Evolutionary conservation across 306 rosid species (phyloP).

Genomic region (Cicer bijugum): DNA sequence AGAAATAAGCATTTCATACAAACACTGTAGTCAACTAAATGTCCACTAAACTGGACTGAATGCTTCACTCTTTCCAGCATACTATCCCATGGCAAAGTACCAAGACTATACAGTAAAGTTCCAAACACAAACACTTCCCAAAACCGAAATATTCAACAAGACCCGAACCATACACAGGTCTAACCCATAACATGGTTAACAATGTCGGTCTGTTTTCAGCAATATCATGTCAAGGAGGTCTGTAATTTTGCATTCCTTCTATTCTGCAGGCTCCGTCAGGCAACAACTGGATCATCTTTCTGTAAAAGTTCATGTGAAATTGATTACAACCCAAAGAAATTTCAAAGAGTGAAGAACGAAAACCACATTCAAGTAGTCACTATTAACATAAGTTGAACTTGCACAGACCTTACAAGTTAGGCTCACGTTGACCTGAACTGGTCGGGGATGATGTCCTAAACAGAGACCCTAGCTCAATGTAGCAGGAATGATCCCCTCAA

Average conservation of each 20-base stretch:
- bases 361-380: constrained; percentile 4
- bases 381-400: constrained; percentile 10
- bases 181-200: constrained; percentile 50
- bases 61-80: constrained; percentile 27
- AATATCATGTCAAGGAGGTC: constrained; percentile 53
- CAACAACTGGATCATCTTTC: constrained; percentile 55
- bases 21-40: neutral
- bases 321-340: constrained; percentile 42
- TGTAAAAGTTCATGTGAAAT: constrained; percentile 43
- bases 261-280: constrained; percentile 61
- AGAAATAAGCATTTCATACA: constrained; percentile 28
- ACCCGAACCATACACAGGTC: constrained; percentile 51
- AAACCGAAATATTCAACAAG: constrained; percentile 50
- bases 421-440: constrained; percentile 53
- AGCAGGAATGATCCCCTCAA: constrained; percentile 63
- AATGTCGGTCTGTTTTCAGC: constrained; percentile 51
- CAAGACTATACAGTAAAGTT: constrained; percentile 36
- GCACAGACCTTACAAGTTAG: constrained; percentile 53
- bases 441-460: constrained; percentile 50
- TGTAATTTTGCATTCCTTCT: constrained; percentile 55
- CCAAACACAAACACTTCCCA: constrained; percentile 45
- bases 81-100: constrained; percentile 43
- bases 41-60: constrained; percentile 25
- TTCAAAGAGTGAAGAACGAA: constrained; percentile 28
- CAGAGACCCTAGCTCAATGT: constrained; percentile 55